Percentiles rank a stretch among this genome's conserved stretches.
phyloP scores from a whole-genome alignment of 306 rosid species.

The Chamaecrista fasciculata region DNA sequence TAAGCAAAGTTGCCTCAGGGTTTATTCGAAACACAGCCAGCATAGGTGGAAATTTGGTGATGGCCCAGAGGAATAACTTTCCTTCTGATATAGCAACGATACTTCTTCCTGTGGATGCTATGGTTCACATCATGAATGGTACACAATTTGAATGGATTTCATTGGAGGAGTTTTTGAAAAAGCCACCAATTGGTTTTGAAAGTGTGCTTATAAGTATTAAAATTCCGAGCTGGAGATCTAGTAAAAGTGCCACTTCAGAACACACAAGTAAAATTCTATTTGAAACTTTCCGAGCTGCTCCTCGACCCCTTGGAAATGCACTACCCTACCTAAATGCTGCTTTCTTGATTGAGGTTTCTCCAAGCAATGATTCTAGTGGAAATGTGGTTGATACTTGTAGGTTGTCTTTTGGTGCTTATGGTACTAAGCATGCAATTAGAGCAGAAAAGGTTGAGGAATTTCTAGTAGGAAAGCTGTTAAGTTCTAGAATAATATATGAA shows the following conservation, averaged over 20 bases:
- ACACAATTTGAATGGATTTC: slow-evolving; percentile 45
- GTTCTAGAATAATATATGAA: slow-evolving; percentile 37
- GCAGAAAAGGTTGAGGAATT: slow-evolving; percentile 50
- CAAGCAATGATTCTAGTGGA: slow-evolving; percentile 31
- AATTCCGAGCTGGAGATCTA: slow-evolving; percentile 56
- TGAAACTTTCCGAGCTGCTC: slow-evolving; percentile 78
- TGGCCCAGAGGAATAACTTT: slow-evolving; percentile 71
- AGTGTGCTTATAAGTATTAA: slow-evolving; percentile 58
- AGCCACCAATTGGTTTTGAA: slow-evolving; percentile 53
- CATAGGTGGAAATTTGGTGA: slow-evolving; percentile 79
- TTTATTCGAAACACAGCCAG: slow-evolving; percentile 74
- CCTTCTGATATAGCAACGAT: slow-evolving; percentile 79
- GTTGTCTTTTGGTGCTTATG: slow-evolving; percentile 63
- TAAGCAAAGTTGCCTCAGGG: slow-evolving; percentile 63
- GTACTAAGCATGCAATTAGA: slow-evolving; percentile 57
- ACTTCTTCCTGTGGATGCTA: slow-evolving; percentile 65
- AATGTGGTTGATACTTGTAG: slow-evolving; percentile 37
- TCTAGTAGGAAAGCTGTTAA: slow-evolving; percentile 44
- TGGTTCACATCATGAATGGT: slow-evolving; percentile 57
- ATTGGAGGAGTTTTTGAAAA: slow-evolving; percentile 66
- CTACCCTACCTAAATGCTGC: slow-evolving; percentile 74
- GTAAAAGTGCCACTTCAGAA: slow-evolving; percentile 29
- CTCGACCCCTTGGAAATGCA: slow-evolving; percentile 80
- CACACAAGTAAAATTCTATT: slow-evolving; percentile 39
- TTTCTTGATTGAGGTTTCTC: slow-evolving; percentile 58